Conservation (phyloP, 2,329 filamentous ascomycete genomes). For the Zasmidium cellare region DNA sequence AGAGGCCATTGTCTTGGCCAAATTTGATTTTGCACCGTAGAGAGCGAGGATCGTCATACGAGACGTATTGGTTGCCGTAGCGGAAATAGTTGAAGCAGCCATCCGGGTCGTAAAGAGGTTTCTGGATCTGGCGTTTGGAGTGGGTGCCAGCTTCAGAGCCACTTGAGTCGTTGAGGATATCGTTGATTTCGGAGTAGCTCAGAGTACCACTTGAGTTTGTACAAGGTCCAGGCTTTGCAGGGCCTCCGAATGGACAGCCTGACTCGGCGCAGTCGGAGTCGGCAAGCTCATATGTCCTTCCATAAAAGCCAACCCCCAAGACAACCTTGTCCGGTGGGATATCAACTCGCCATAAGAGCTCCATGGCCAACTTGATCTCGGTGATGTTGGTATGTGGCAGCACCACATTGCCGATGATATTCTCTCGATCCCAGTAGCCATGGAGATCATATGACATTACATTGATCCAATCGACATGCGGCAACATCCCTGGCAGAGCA, state of each 20-base stretch:
- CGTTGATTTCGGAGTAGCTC: slow-evolving; percentile 38
- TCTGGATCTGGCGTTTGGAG: not conserved
- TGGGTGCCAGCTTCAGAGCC: no score
- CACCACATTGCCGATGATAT: slow-evolving; percentile 35
- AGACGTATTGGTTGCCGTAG: slow-evolving; percentile 40
- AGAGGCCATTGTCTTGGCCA: no score
- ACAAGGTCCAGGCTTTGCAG: slow-evolving; percentile 1
- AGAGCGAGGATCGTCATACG: slow-evolving; percentile 45
- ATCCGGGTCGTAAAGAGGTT: not conserved
- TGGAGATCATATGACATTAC: slow-evolving; percentile 51
- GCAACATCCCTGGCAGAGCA: slow-evolving; percentile 4
- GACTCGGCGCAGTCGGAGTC: slow-evolving; percentile 22
- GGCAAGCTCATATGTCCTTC: slow-evolving; percentile 36
- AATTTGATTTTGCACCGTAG: no score
- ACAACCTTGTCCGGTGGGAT: slow-evolving; percentile 44
- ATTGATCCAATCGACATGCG: slow-evolving; percentile 31
- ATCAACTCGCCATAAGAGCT: slow-evolving; percentile 48
- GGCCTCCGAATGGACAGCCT: slow-evolving; percentile 22
- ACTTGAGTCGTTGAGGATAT: slow-evolving; percentile 26
- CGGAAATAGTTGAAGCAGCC: slow-evolving; percentile 36
- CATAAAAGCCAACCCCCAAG: slow-evolving; percentile 52
- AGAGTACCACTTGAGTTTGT: slow-evolving; percentile 34
- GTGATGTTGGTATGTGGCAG: slow-evolving; percentile 49
- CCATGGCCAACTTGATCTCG: slow-evolving; percentile 44
- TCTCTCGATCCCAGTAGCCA: slow-evolving; percentile 28